Evolutionary conservation across 2,329 filamentous ascomycete species (phyloP).

Genomic region (Cephalotrichum gorgonifer): DNA sequence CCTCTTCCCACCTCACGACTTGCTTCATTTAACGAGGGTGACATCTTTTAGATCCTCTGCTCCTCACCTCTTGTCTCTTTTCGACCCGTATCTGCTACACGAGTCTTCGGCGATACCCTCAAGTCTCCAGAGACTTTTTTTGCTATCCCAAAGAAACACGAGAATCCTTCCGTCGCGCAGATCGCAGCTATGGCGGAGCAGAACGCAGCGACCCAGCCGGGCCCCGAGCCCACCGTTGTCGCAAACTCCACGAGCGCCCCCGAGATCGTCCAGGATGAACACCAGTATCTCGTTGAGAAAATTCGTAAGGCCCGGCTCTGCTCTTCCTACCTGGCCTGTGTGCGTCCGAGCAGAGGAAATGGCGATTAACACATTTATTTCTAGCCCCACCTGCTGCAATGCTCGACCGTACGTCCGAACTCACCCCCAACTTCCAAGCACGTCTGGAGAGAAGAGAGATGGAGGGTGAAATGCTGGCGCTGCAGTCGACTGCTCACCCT

Average conservation of each 20-base stretch:
- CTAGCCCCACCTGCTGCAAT: conserved; percentile 55
- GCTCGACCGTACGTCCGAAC: conserved; percentile 50
- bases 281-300: conserved; percentile 67
- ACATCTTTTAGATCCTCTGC: too few relatives aligned
- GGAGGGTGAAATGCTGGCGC: too few relatives aligned
- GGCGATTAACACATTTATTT: not conserved
- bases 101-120: too few relatives aligned
- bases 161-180: not conserved
- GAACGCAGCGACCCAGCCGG: not conserved
- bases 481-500: not conserved
- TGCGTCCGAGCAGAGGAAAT: not conserved
- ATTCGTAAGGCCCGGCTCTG: conserved; percentile 41
- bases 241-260: too few relatives aligned
- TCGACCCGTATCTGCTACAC: too few relatives aligned
- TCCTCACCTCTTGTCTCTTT: too few relatives aligned
- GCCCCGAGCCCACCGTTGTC: not conserved
- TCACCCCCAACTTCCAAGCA: too few relatives aligned
- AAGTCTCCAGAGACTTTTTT: too few relatives aligned
- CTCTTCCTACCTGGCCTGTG: too few relatives aligned
- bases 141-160: too few relatives aligned
- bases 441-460: not conserved
- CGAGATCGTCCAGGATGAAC: conserved; percentile 61
- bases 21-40: too few relatives aligned
- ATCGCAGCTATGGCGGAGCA: not conserved
- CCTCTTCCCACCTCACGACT: too few relatives aligned